A percentile compares a stretch with the other conserved stretches of the same genome.
phyloP scores from a whole-genome alignment of 2,329 filamentous ascomycete species.

The Sclerotinia spermophila region DNA sequence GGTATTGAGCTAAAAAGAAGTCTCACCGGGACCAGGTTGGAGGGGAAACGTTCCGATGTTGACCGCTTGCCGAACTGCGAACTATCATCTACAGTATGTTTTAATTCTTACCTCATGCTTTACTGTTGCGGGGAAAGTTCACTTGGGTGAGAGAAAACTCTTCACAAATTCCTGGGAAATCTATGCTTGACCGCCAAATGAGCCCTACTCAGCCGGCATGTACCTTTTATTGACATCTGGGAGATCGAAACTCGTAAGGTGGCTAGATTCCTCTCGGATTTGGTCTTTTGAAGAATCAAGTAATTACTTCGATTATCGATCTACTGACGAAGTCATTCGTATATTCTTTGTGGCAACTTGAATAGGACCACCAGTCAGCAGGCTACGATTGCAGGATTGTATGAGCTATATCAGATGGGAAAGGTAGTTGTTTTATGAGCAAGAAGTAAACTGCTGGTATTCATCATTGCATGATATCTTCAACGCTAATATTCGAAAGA shows the following conservation, averaged over 20 bases:
- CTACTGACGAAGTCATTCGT: background rate
- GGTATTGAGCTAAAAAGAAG: background rate
- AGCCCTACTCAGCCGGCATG: background rate
- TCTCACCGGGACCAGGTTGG: background rate
- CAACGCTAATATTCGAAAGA: background rate
- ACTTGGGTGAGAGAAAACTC: constrained; percentile 2
- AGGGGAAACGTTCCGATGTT: constrained; percentile 4
- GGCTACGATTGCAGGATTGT: background rate
- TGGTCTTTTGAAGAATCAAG: background rate
- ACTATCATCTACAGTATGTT: background rate
- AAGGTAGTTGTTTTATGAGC: background rate
- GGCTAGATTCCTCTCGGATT: background rate
- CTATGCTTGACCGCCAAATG: constrained; percentile 5
- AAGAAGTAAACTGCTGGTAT: background rate
- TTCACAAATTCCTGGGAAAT: background rate
- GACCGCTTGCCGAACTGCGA: constrained; percentile 2
- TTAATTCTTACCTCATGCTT: background rate
- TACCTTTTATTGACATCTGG: background rate
- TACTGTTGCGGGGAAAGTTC: constrained; percentile 3
- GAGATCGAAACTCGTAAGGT: background rate
- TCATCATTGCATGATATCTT: background rate
- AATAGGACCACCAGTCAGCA: background rate
- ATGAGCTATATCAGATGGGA: background rate
- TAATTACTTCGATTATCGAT: background rate
- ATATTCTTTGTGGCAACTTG: background rate